Percentiles rank a stretch among this genome's conserved stretches.
Evolutionary conservation across 768 basidiomycete species (phyloP).

Genomic region (Hericium coralloides): DNA sequence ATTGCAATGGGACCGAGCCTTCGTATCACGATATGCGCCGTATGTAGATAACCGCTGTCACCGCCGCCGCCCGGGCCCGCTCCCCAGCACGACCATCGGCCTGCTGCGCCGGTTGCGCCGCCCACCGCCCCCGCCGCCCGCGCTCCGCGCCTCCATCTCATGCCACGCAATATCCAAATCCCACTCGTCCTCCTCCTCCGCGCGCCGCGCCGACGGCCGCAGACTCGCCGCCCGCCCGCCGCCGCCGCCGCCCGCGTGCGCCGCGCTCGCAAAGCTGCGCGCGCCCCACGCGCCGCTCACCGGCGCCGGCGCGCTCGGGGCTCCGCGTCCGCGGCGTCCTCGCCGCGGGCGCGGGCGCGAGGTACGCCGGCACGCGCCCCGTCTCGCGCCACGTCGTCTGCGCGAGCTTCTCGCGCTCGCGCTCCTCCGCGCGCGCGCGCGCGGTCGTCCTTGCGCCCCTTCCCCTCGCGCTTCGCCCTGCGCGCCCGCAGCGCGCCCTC

Average conservation of each 20-base stretch:
- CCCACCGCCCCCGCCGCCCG: constrained; percentile 29
- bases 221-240: constrained; percentile 8
- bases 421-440: constrained; percentile 66
- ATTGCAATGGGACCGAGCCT: too few species aligned
- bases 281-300: constrained; percentile 62
- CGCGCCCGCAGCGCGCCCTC: constrained; percentile 76
- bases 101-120: constrained; percentile 55
- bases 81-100: constrained; percentile 58
- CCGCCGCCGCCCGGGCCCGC: constrained; percentile 45
- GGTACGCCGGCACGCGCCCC: background rate
- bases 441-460: constrained; percentile 83
- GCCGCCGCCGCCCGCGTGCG: constrained; percentile 37
- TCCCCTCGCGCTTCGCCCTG: constrained; percentile 66
- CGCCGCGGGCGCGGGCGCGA: constrained; percentile 1
- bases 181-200: constrained; percentile 53
- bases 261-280: constrained; percentile 74
- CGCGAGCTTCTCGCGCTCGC: constrained; percentile 26
- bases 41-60: constrained; percentile 14
- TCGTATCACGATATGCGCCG: background rate
- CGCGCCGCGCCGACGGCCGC: constrained; percentile 19
- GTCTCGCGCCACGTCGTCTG: background rate
- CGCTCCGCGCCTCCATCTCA: constrained; percentile 58
- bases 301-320: background rate
- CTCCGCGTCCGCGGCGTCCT: constrained; percentile 6
- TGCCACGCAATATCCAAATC: constrained; percentile 76